Conservation (phyloP, 768 basidiomycete species). For the Mycena epipterygia region DNA sequence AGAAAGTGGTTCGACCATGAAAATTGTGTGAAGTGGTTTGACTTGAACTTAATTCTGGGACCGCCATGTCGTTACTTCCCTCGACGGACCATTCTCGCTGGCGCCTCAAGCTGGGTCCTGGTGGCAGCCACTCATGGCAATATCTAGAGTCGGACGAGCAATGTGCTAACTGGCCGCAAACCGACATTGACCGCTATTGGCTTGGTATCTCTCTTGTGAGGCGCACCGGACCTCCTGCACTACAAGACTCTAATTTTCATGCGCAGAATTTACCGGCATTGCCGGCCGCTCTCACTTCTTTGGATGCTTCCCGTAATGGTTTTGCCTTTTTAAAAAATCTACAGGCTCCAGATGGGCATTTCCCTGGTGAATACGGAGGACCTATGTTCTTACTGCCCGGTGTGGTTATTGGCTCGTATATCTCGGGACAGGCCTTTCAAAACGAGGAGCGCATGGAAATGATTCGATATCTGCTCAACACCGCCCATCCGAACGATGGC, state of each 20-base stretch:
- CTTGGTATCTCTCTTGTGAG: constrained; percentile 81
- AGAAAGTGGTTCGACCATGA: neutral
- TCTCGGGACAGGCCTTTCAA: constrained; percentile 85
- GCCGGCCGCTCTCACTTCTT: constrained; percentile 71
- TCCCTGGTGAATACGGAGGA: constrained; percentile 96
- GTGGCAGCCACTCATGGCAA: constrained; percentile 88
- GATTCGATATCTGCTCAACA: constrained; percentile 91
- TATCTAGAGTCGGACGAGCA: constrained; percentile 79
- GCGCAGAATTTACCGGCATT: constrained; percentile 49
- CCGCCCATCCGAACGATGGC: constrained; percentile 84
- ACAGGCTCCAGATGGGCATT: constrained; percentile 93
- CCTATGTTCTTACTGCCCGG: constrained; percentile 92
- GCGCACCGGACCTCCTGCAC: constrained; percentile 7
- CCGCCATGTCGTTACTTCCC: constrained; percentile 45
- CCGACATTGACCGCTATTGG: constrained; percentile 89
- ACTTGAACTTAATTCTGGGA: neutral
- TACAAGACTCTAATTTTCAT: neutral
- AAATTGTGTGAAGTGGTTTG: neutral
- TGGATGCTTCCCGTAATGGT: constrained; percentile 88
- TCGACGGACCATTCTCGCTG: constrained; percentile 87
- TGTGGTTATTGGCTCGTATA: constrained; percentile 92
- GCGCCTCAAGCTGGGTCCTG: constrained; percentile 80
- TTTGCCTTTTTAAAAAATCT: constrained; percentile 90
- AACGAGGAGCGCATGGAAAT: constrained; percentile 88
- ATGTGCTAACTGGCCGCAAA: constrained; percentile 78